Conservation (phyloP, 768 basidiomycete genomes). For the Inosperma sp. region DNA sequence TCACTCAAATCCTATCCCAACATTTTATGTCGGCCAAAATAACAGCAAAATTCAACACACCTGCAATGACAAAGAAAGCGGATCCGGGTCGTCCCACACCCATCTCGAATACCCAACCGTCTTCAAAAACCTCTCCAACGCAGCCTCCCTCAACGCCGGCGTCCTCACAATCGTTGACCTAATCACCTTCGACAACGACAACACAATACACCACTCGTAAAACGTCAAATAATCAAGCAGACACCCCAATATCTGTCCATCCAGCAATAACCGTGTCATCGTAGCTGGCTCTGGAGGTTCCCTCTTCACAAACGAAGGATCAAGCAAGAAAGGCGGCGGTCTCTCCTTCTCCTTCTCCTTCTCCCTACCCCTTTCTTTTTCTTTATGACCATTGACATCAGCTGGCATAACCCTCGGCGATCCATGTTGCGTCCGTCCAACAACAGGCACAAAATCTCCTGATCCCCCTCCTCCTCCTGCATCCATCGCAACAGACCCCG, state of each 20-base stretch:
- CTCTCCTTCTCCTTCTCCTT: slow-evolving; percentile 21
- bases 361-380: no score
- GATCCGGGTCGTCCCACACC: slow-evolving; percentile 56
- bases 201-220: slow-evolving; percentile 64
- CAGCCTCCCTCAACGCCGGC: slow-evolving; percentile 51
- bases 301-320: slow-evolving; percentile 2
- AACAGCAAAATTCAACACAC: slow-evolving; percentile 34
- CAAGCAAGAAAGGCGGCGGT: slow-evolving; percentile 8
- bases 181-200: slow-evolving; percentile 51
- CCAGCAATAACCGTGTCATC: slow-evolving; percentile 50
- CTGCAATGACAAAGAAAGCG: slow-evolving; percentile 57
- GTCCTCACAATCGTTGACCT: slow-evolving; percentile 46
- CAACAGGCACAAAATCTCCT: no score
- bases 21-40: background rate
- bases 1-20: slow-evolving; percentile 64
- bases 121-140: slow-evolving; percentile 63
- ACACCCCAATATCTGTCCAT: slow-evolving; percentile 46
- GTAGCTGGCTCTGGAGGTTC: slow-evolving; percentile 18
- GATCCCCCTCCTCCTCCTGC: no score
- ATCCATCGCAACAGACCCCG: background rate
- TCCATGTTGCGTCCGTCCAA: no score
- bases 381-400: no score
- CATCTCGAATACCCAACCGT: slow-evolving; percentile 73
- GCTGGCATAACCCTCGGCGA: no score
- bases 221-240: slow-evolving; percentile 66